Conservation (phyloP, 2,329 filamentous ascomycete genomes). For the Colletotrichum gloeosporioides region DNA sequence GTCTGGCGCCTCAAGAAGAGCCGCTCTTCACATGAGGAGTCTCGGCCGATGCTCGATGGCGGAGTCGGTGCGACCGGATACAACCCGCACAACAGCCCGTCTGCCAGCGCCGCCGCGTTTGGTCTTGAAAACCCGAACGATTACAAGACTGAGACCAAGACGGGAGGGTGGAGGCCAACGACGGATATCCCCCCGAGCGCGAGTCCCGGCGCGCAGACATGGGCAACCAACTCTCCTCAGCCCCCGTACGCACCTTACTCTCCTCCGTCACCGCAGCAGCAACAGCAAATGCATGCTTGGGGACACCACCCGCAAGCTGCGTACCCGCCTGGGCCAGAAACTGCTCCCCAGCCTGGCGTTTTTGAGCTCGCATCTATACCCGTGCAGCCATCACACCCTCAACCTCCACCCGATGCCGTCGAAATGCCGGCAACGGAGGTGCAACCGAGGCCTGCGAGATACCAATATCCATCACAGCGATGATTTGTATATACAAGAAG, state of each 20-base stretch:
- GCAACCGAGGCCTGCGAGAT: not conserved
- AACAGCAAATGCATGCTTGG: constrained; percentile 4
- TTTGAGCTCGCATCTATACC: constrained; percentile 22
- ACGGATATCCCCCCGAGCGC: not conserved
- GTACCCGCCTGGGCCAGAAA: not conserved
- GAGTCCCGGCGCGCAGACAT: constrained; percentile 12
- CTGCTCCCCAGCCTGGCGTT: not conserved
- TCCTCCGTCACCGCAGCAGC: not conserved
- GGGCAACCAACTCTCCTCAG: constrained; percentile 3
- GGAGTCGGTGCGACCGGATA: not conserved
- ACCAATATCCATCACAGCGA: not conserved
- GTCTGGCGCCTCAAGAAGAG: constrained; percentile 14
- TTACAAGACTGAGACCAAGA: constrained; percentile 2
- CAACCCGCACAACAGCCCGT: constrained; percentile 4
- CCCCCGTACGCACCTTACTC: not conserved
- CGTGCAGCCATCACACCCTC: not conserved
- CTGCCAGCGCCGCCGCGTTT: not conserved
- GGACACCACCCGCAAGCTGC: constrained; percentile 10
- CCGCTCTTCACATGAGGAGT: constrained; percentile 18
- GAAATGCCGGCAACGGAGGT: constrained; percentile 23
- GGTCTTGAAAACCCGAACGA: not conserved
- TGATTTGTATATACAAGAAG: not conserved
- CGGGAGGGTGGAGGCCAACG: not conserved
- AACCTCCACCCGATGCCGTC: not conserved
- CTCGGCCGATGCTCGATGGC: constrained; percentile 21